Conservation (phyloP, 495 filamentous ascomycete genomes). For the Parathielavia appendiculata region DNA sequence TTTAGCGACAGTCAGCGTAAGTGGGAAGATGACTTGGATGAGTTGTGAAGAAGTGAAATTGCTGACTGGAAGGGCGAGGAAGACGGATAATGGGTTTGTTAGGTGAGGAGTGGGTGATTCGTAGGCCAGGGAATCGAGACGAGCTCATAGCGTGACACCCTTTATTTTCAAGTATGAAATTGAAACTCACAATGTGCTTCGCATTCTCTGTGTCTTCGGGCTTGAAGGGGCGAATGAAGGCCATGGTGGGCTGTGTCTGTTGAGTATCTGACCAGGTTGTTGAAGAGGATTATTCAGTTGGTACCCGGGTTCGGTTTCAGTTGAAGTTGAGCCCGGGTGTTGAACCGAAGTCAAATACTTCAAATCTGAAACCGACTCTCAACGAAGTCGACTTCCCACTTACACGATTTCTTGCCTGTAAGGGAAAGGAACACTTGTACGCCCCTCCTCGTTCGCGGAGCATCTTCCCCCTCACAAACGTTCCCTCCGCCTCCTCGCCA, state of each 20-base stretch:
- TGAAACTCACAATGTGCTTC: conserved; percentile 33
- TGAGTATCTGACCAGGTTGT: not conserved
- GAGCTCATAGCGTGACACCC: too few species aligned
- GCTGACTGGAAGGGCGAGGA: too few species aligned
- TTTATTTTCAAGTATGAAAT: not conserved
- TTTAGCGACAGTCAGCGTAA: not conserved
- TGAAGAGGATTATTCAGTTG: not conserved
- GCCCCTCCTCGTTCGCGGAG: not conserved
- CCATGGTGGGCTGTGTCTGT: conserved; percentile 21
- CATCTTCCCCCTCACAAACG: conserved; percentile 5
- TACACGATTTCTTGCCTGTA: not conserved
- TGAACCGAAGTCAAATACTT: too few species aligned
- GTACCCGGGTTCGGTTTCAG: too few species aligned
- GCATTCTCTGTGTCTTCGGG: conserved; percentile 31
- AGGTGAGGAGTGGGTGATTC: too few species aligned
- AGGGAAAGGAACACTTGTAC: not conserved
- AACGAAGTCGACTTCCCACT: not conserved
- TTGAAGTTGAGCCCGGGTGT: too few species aligned
- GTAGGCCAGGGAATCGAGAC: too few species aligned
- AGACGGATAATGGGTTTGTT: too few species aligned
- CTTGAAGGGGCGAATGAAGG: conserved; percentile 34
- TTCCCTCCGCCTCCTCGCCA: not conserved
- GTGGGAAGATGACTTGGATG: not conserved
- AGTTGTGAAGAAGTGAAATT: not conserved
- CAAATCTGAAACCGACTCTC: too few species aligned